Base-by-base conservation (phyloP, 345 rosid species). In the Citrus unshiu region DNA sequence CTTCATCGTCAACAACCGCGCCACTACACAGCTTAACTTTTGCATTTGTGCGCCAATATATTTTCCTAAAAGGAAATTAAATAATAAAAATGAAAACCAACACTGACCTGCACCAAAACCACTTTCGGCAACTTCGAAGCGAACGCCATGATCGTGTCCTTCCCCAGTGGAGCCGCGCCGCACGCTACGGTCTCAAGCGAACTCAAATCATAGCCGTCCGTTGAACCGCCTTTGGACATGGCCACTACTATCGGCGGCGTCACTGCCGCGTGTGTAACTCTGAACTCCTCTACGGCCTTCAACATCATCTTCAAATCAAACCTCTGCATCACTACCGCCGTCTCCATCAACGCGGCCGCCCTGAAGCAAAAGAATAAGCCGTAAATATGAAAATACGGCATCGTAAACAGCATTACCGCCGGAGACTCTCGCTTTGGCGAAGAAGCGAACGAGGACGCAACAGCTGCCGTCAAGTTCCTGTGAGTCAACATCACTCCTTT, bases 401-500 rank as follows among this genome's bases (percentile, higher is more conserved):
- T n/a, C 56, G 84, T 71, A 27, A 59, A 77, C 22, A 85, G 57
- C 78, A 51, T 7, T 21, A 70, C 79, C 22, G 34, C 69, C 39
- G 74, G 79, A 2, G 75, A 56, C n/a, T 40, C 76, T 19, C 79
- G 74, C 76, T 64, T 46, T 39, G 10, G 72, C 21, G 19, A 6
- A 14, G 2, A 32, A 5, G 73, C 25, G 57, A 54, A 13, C 5
- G 19, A 64, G 46, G 13, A 25, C 0, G 82, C 79, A 14, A 78
- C 68, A 3, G 22, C 51, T 2, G 83, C 79, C 16, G 56, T 76
- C 0, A 84, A 22, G 72, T 83, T 83, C 60, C 86, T 63, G 68
- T 84, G 89, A 65, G 86, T 83, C 72, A 87, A 25, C 85, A 79
- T 67, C 72, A 84, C 89, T 30, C 82, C 87, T 74, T 87, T 87